Base-by-base conservation (phyloP, 768 basidiomycete genomes). In the Trametes meyenii region DNA sequence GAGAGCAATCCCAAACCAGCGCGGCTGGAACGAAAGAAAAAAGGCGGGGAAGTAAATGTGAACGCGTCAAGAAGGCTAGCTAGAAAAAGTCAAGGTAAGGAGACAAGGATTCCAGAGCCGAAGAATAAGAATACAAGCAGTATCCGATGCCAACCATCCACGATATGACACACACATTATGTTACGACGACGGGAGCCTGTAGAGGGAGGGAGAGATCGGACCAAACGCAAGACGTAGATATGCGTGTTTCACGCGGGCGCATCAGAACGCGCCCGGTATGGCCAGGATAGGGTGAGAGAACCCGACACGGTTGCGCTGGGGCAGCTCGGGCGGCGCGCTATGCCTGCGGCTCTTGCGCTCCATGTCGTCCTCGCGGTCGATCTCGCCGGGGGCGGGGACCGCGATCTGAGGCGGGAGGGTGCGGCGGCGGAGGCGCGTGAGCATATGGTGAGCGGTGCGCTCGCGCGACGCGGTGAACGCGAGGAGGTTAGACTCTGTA, bases 261-360 rank as follows among this genome's bases (percentile, higher is more conserved):
- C 24, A n/a, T 79, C 72, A 88, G 73, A 89, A 87, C 33, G 80
- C 83, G 35, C 85, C 86, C 5, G 84, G 82, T 62, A 86, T 70
- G 12, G 78, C 73, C 45, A 90, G 79, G 46, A 85, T 78, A 14
- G 84, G 83, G 68, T 85, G 84, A 65, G 81, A 75, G 69, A 89
- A 88, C 43, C 83, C 85, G 45, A 69, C 63, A 55, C 87, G 85
- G 49, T 77, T 74, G 45, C 77, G 71, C 19, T 76, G 74, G 60
- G 79, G 75, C 40, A 88, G 72, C 69, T 89, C 85, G 12, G 85
- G 85, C 23, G 87, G 88, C 10, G 85, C 86, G 68, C 86, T 88
- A 66, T 79, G 78, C 52, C 88, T 81, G 71, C 72, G 65, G 44
- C 66, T 60, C 60, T 72, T 72, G 33, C 71, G 66, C 53, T 71